Conservation (phyloP, 2,329 filamentous ascomycete species). For the Stagonosporopsis rhizophila region DNA sequence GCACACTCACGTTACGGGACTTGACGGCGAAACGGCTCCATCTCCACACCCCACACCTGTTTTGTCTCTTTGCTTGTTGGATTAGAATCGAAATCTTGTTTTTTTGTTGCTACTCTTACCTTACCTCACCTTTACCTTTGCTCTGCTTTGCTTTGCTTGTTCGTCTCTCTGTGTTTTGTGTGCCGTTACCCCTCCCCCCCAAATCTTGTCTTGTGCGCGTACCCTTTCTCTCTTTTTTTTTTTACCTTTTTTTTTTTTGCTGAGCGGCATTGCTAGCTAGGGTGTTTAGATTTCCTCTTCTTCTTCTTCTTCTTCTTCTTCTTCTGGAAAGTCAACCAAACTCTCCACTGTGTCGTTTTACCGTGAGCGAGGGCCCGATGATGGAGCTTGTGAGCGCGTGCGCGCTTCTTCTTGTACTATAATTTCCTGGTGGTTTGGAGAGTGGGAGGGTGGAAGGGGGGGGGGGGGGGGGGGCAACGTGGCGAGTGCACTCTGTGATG, state of each 20-base stretch:
- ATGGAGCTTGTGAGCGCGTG: too few relatives aligned
- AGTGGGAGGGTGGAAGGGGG: not conserved
- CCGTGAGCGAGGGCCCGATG: too few relatives aligned
- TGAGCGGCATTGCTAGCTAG: conserved; percentile 14
- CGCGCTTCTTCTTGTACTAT: conserved; percentile 11
- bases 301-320: not conserved
- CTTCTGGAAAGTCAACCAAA: too few relatives aligned
- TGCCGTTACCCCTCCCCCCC: not conserved
- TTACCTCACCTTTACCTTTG: not conserved
- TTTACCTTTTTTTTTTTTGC: not conserved
- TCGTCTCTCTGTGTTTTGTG: not conserved
- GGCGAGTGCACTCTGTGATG: too few relatives aligned
- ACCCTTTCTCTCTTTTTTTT: not conserved
- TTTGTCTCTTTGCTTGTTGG: not conserved
- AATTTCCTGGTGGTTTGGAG: not conserved
- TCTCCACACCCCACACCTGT: not conserved
- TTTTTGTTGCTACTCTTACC: not conserved
- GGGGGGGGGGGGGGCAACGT: too few relatives aligned
- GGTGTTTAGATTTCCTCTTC: conserved; percentile 8
- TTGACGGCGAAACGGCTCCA: conserved; percentile 6
- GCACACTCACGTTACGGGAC: conserved; percentile 2
- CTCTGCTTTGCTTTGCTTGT: not conserved
- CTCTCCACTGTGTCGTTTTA: not conserved
- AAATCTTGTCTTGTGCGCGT: too few relatives aligned
- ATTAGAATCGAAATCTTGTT: not conserved